phyloP scores from a whole-genome alignment of 1,139 yeast species.

The Candida neerlandica region DNA sequence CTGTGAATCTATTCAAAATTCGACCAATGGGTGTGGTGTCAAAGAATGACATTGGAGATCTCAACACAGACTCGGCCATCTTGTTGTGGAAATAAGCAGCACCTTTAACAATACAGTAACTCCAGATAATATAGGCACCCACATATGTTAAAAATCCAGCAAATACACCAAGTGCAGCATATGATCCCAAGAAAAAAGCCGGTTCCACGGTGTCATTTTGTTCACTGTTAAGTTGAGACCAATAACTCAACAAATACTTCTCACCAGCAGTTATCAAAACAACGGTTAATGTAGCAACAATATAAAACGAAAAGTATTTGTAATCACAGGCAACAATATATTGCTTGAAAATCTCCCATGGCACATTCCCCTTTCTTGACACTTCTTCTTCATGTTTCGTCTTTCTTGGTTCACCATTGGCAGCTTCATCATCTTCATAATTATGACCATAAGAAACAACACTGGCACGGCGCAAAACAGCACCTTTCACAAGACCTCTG shows the following conservation, averaged over 20 bases:
- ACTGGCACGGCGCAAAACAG: slow-evolving; percentile 22
- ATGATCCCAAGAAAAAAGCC: slow-evolving; percentile 26
- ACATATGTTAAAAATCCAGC: slow-evolving; percentile 30
- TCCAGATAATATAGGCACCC: slow-evolving; percentile 35
- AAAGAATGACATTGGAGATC: slow-evolving; percentile 48
- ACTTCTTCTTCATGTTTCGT: slow-evolving; percentile 35
- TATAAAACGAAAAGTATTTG: slow-evolving; percentile 27
- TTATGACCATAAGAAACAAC: slow-evolving; percentile 26
- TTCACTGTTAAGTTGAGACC: slow-evolving; percentile 39
- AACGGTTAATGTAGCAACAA: slow-evolving; percentile 22
- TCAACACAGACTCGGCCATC: slow-evolving; percentile 39
- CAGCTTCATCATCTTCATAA: slow-evolving; percentile 21
- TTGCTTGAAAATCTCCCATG: slow-evolving; percentile 33
- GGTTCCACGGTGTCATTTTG: slow-evolving; percentile 26
- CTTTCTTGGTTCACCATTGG: slow-evolving; percentile 20
- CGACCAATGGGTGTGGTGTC: slow-evolving; percentile 49
- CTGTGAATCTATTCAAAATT: slow-evolving; percentile 43
- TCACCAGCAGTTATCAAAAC: slow-evolving; percentile 29
- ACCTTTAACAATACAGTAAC: slow-evolving; percentile 33
- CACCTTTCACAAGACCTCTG: slow-evolving; percentile 14
- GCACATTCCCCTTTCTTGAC: slow-evolving; percentile 34
- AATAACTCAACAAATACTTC: slow-evolving; percentile 36
- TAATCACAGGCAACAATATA: slow-evolving; percentile 41
- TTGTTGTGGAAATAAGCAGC: slow-evolving; percentile 40
- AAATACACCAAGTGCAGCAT: slow-evolving; percentile 30